Conservation (phyloP, 2,329 filamentous ascomycete species). For the Neofusicoccum umdonicola region DNA sequence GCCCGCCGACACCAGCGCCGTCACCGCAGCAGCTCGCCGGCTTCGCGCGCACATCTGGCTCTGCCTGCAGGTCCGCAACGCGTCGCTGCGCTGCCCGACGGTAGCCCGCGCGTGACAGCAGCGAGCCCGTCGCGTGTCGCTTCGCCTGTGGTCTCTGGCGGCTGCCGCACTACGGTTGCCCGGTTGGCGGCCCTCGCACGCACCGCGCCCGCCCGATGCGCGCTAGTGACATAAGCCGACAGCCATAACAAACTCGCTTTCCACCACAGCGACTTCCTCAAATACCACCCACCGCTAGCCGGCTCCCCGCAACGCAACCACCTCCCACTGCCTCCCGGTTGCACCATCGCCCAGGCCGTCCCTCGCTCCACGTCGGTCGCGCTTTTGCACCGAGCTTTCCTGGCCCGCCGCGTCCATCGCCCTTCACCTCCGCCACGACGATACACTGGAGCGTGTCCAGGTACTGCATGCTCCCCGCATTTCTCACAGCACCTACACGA, state of each 20-base stretch:
- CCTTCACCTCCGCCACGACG: not conserved
- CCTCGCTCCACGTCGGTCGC: conserved; percentile 14
- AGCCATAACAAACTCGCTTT: conserved; percentile 32
- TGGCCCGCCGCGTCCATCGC: not conserved
- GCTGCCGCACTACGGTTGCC: conserved; percentile 16
- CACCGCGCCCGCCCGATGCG: not conserved
- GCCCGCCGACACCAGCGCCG: not conserved
- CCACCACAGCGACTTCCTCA: conserved; percentile 27
- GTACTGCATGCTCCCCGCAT: conserved; percentile 17
- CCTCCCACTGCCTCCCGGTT: not conserved
- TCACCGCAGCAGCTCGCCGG: not conserved
- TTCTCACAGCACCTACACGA: conserved; percentile 15
- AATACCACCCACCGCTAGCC: conserved; percentile 23
- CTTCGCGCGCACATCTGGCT: not conserved
- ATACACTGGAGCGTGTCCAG: conserved; percentile 2
- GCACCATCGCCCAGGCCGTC: not conserved
- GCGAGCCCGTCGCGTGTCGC: not conserved
- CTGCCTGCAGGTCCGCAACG: too few species aligned
- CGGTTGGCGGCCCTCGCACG: conserved; percentile 5
- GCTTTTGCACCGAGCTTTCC: not conserved
- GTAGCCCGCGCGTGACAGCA: not conserved
- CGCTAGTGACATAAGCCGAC: conserved; percentile 18
- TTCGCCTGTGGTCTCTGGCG: conserved; percentile 10
- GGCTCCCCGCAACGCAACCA: conserved; percentile 20
- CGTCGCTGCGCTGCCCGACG: not conserved